A percentile compares a stretch with the other conserved stretches of the same genome.
phyloP scores from a whole-genome alignment of 1,284 basidiomycete genomes.

The Melanopsichium pennsylvanicum region DNA sequence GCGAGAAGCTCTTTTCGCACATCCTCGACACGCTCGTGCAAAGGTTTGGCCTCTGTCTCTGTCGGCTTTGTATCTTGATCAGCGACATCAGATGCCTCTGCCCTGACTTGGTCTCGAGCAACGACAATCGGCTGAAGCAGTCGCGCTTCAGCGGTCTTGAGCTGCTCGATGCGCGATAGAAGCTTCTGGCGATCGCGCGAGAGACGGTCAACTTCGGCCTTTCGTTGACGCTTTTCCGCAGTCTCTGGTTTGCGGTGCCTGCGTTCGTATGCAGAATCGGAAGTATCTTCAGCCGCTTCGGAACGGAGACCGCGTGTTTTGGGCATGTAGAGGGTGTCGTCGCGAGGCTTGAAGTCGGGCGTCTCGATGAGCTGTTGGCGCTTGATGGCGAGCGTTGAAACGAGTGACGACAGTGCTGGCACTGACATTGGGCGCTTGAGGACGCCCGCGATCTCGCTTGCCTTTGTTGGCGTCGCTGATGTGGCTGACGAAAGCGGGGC shows the following conservation, averaged over 20 bases:
- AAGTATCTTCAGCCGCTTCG: slow-evolving; percentile 72
- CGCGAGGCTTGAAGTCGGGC: slow-evolving; percentile 50
- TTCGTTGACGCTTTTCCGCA: slow-evolving; percentile 82
- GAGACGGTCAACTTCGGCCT: slow-evolving; percentile 87
- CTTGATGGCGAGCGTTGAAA: slow-evolving; percentile 35
- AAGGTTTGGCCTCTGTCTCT: slow-evolving; percentile 1
- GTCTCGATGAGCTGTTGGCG: slow-evolving; percentile 54
- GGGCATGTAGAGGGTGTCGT: slow-evolving; percentile 51
- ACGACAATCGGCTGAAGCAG: slow-evolving; percentile 48
- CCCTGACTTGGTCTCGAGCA: slow-evolving; percentile 42
- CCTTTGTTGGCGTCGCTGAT: neutral
- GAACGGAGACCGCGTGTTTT: slow-evolving; percentile 50
- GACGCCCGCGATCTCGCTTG: neutral
- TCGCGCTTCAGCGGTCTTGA: slow-evolving; percentile 75
- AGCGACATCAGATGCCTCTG: slow-evolving; percentile 1
- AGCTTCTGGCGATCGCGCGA: slow-evolving; percentile 90
- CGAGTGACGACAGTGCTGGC: slow-evolving; percentile 7
- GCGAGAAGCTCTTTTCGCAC: slow-evolving; percentile 46
- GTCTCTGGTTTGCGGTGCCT: slow-evolving; percentile 85
- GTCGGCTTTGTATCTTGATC: neutral
- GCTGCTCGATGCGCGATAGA: slow-evolving; percentile 83
- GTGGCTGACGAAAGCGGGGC: neutral
- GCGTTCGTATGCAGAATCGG: slow-evolving; percentile 82
- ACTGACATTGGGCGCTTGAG: neutral
- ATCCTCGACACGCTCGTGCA: slow-evolving; percentile 38